A percentile compares a stretch with the other conserved stretches of the same genome.
phyloP scores from a whole-genome alignment of 2,329 filamentous ascomycete genomes.

The Blumeria graminis region DNA sequence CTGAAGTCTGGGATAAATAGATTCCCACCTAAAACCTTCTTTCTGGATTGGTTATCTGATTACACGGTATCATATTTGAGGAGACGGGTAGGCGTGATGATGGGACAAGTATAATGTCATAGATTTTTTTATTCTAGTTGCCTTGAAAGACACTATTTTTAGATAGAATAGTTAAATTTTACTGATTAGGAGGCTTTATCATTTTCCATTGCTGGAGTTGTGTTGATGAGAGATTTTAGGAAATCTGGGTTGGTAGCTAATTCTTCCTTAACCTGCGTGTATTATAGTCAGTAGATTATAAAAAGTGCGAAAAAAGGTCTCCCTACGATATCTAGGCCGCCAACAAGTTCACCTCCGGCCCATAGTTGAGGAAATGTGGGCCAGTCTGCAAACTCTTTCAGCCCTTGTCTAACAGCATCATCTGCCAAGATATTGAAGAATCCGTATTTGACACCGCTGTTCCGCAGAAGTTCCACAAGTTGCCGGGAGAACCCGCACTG shows the following conservation, averaged over 20 bases:
- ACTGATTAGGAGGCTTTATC: too few species aligned
- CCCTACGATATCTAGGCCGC: constrained; percentile 84
- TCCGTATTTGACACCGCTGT: constrained; percentile 82
- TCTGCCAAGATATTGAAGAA: constrained; percentile 99
- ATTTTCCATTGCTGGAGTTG: neutral
- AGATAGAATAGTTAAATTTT: too few species aligned
- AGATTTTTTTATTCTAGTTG: too few species aligned
- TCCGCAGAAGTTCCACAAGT: constrained; percentile 62
- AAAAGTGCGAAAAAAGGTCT: constrained; percentile 7
- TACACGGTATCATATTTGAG: too few species aligned
- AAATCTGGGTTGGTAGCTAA: constrained; percentile 65
- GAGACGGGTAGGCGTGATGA: too few species aligned
- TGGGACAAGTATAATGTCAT: too few species aligned
- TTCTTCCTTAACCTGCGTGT: constrained; percentile 66
- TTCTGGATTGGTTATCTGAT: too few species aligned
- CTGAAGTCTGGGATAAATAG: too few species aligned
- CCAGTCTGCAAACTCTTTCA: constrained; percentile 98
- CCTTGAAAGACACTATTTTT: too few species aligned
- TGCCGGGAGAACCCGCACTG: constrained; percentile 87
- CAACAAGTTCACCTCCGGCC: constrained; percentile 72
- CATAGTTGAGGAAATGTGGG: constrained; percentile 93
- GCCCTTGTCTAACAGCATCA: constrained; percentile 82
- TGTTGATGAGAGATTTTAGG: constrained; percentile 44
- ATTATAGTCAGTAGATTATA: constrained; percentile 2
- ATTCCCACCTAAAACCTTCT: too few species aligned